phyloP scores from a whole-genome alignment of 306 rosid species.

The Carpinus fangiana region DNA sequence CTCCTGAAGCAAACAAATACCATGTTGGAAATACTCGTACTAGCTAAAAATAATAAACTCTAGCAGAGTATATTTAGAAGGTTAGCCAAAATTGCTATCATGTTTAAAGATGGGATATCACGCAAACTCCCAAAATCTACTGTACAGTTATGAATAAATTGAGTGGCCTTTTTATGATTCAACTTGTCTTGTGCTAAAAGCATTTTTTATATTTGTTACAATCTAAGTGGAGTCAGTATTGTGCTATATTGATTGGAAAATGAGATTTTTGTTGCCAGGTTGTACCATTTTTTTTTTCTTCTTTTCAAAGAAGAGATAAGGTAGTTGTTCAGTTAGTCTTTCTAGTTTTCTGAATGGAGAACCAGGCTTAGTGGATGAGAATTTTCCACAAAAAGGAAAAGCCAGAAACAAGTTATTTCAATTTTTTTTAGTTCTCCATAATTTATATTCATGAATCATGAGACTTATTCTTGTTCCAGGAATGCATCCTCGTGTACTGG shows the following conservation, averaged over 20 bases:
- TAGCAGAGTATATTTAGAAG: neutral
- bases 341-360: neutral
- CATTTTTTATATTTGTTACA: too few species aligned
- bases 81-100: neutral
- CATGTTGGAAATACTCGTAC: neutral
- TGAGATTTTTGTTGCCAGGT: neutral
- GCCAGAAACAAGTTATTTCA: neutral
- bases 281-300: neutral
- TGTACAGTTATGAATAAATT: neutral
- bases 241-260: too few species aligned
- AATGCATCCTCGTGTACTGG: slow-evolving; percentile 97
- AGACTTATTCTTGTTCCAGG: slow-evolving; percentile 47
- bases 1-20: neutral
- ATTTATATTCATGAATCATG: neutral
- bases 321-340: neutral
- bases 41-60: neutral
- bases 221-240: too few species aligned
- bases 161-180: neutral
- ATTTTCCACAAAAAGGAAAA: neutral
- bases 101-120: neutral
- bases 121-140: neutral
- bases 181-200: neutral
- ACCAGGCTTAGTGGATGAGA: neutral
- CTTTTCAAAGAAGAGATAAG: neutral
- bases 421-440: neutral